Base-by-base conservation (phyloP, 2,329 filamentous ascomycete species). In the Hymenoscyphus fraxineus region DNA sequence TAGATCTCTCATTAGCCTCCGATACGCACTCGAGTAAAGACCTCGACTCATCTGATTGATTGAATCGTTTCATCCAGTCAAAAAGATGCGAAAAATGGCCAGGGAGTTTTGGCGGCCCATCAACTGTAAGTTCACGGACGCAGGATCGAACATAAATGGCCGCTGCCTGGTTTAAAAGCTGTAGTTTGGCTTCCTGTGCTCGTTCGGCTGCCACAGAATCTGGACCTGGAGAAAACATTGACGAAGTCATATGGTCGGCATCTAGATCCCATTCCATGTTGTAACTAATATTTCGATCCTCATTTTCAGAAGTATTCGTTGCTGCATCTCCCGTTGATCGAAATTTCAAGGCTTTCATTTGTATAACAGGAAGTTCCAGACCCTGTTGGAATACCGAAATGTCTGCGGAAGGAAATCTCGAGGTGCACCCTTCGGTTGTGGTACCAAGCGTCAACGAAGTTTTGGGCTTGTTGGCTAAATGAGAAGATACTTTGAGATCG, bases 401-500 rank as follows among this genome's bases (percentile, higher is more conserved):
- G 27, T 61, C 44, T 15, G 44, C 44, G 6, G 27, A 32, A 31
- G 44, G 27, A 38, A 35, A 54, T 10, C 41, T 55, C 15, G 22
- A 32, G 6, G 22, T n/a, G 13, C 41, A 32, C 27, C 41, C 16
- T 15, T 19, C 27, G 15, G 32, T 55, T 54, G 60, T 54, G 38
- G 59, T 59, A 31, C 31, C 63, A 56, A 62, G 22, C 16, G 38
- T 59, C 19, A 61, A 62, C 35, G 19, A 51, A 41, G 60, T 62
- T 19, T 60, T 60, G 27, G 63, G 59, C 15, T 58, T 39, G 40
- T 40, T 62, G 38, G 47, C 31, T 35, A 62, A n/a, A 58, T 32
- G 40, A 38, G 44, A 39, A n/a, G 54, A 35, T 16, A 61, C 58
- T 6, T 22, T 78, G 76, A 16, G 77, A 76, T 27, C 77, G 67